These are phyloP conservation scores for Camellia lanceoleosa DNA, from an alignment of 148 eudicot species.

Conservation along the genomic window DNA sequence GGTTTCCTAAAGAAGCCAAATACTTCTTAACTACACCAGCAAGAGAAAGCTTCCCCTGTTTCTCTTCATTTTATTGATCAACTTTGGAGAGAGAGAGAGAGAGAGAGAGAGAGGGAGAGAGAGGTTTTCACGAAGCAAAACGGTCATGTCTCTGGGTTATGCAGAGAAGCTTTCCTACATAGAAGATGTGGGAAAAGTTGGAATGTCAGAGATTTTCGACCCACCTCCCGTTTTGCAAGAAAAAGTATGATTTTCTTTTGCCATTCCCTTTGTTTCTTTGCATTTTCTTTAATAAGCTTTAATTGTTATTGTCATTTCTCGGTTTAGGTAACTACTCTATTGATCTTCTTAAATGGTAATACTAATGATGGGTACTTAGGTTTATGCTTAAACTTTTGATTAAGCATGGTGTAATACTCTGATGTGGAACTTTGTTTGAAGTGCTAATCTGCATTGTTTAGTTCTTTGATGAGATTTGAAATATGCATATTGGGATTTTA, in stretches of 20 bases:
- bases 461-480: constrained; percentile 8
- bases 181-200: constrained; percentile 86
- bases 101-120: constrained; percentile 14
- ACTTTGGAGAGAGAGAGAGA: constrained; percentile 10
- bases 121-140: not conserved
- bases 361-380: constrained; percentile 11
- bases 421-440: constrained; percentile 2
- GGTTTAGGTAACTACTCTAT: not conserved
- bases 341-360: not conserved
- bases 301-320: not conserved
- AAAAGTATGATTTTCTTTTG: constrained; percentile 34
- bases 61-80: constrained; percentile 8
- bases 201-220: constrained; percentile 80
- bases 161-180: constrained; percentile 81
- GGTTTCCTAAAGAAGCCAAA: not conserved
- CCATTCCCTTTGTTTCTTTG: constrained; percentile 8
- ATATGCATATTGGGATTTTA: constrained; percentile 11
- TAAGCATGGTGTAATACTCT: not conserved
- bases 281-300: not conserved
- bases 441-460: not conserved
- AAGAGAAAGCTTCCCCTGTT: not conserved
- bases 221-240: constrained; percentile 49
- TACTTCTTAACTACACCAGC: not conserved
- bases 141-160: constrained; percentile 66
- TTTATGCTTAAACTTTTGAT: constrained; percentile 5